Conservation (phyloP, 805 yeast species). For the Candida yuanshanica region DNA sequence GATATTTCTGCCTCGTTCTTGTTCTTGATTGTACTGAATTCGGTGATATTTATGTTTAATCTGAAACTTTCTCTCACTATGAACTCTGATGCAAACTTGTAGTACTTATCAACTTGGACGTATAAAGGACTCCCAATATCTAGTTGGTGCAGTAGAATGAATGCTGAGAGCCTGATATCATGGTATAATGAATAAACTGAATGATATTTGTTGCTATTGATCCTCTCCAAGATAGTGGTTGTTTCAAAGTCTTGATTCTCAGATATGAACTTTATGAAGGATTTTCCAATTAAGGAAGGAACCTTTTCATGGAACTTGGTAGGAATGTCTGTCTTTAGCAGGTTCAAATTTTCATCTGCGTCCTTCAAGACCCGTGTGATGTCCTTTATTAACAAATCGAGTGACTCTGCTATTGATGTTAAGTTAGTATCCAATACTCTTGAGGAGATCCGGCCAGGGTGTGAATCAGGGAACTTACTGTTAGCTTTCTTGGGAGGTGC, state of each 20-base stretch:
- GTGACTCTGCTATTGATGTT: background rate
- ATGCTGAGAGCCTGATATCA: slow-evolving; percentile 56
- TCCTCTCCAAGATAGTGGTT: slow-evolving; percentile 40
- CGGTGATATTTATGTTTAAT: slow-evolving; percentile 28
- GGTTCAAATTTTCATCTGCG: slow-evolving; percentile 12
- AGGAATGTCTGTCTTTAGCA: slow-evolving; percentile 16
- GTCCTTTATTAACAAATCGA: background rate
- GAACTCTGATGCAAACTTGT: slow-evolving; percentile 55
- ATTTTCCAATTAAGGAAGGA: slow-evolving; percentile 13
- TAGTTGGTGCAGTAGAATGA: slow-evolving; percentile 39
- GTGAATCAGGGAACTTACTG: background rate
- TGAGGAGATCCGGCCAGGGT: background rate
- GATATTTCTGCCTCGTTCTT: slow-evolving; percentile 7
- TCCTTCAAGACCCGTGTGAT: background rate
- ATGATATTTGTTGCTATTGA: slow-evolving; percentile 33
- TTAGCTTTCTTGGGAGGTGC: background rate
- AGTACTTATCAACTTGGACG: slow-evolving; percentile 53
- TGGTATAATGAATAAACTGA: slow-evolving; percentile 53
- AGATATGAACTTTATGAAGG: slow-evolving; percentile 6
- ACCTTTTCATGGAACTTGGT: slow-evolving; percentile 12
- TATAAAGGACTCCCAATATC: slow-evolving; percentile 47
- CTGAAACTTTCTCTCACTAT: slow-evolving; percentile 55
- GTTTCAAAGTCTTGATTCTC: slow-evolving; percentile 10
- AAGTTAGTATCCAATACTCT: background rate
- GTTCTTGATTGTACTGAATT: slow-evolving; percentile 7